Percentiles rank a stretch among this genome's conserved stretches.
Evolutionary conservation across 495 filamentous ascomycete genomes (phyloP).

Genomic region (Aspergillus steynii): DNA sequence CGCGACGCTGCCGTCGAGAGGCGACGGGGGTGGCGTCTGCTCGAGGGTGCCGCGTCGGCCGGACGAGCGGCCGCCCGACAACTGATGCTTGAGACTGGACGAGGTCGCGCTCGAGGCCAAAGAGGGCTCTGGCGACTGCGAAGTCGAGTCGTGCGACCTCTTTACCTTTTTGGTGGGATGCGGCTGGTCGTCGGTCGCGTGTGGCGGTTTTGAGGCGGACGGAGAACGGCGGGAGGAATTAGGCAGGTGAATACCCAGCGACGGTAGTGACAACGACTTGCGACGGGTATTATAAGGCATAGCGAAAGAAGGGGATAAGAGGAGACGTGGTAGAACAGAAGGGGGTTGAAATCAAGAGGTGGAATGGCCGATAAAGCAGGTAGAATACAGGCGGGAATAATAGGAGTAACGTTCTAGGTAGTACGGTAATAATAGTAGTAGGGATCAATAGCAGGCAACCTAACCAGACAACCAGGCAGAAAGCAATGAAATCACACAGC

Average conservation of each 20-base stretch:
- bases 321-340: not conserved
- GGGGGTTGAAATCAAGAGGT: not conserved
- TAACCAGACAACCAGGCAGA: constrained; percentile 5
- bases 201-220: constrained; percentile 53
- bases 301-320: constrained; percentile 6
- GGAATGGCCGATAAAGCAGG: not conserved
- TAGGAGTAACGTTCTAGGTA: constrained; percentile 17
- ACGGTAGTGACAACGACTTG: constrained; percentile 92
- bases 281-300: constrained; percentile 99
- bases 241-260: constrained; percentile 89
- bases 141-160: constrained; percentile 66
- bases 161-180: constrained; percentile 84
- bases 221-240: constrained; percentile 72
- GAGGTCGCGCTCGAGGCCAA: constrained; percentile 26
- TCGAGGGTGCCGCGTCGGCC: constrained; percentile 55
- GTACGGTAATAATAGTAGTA: constrained; percentile 17
- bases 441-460: constrained; percentile 2
- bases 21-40: constrained; percentile 86
- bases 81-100: constrained; percentile 31
- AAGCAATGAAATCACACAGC: not conserved
- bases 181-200: constrained; percentile 53
- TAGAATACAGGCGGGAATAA: constrained; percentile 8
- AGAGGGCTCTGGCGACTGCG: constrained; percentile 53
- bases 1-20: constrained; percentile 52
- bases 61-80: constrained; percentile 46